phyloP scores from a whole-genome alignment of 257 asterid genomes.

The Coffea eugenioides region DNA sequence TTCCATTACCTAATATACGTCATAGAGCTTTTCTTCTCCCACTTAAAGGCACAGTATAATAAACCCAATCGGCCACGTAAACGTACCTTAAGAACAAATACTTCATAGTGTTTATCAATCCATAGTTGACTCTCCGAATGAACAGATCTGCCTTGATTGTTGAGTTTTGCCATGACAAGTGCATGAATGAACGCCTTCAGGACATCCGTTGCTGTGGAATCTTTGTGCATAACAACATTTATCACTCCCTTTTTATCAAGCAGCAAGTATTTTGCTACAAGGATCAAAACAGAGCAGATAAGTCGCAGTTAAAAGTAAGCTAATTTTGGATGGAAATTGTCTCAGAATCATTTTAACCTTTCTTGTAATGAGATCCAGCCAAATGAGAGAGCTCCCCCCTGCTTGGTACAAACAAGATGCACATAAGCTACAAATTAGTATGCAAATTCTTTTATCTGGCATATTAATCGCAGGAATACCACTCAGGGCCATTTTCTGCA shows the following conservation, averaged over 20 bases:
- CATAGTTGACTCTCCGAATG: constrained; percentile 68
- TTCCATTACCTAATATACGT: no score
- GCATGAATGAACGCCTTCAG: constrained; percentile 77
- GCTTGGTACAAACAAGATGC: constrained; percentile 27
- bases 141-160: constrained; percentile 33
- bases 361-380: constrained; percentile 58
- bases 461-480: neutral
- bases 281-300: constrained; percentile 18
- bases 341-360: constrained; percentile 45
- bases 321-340: constrained; percentile 2
- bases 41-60: neutral
- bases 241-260: constrained; percentile 44
- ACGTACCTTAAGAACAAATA: constrained; percentile 56
- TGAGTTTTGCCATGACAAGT: constrained; percentile 57
- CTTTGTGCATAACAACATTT: constrained; percentile 65
- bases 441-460: neutral
- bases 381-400: constrained; percentile 62
- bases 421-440: constrained; percentile 1
- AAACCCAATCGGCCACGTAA: no score
- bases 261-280: constrained; percentile 63
- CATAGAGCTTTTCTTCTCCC: no score
- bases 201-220: constrained; percentile 67
- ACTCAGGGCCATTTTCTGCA: neutral
- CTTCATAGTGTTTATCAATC: constrained; percentile 68
- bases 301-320: neutral